A percentile compares a stretch with the other conserved stretches of the same genome.
phyloP scores from a whole-genome alignment of 768 basidiomycete genomes.

The Pisolithus marmoratus region DNA sequence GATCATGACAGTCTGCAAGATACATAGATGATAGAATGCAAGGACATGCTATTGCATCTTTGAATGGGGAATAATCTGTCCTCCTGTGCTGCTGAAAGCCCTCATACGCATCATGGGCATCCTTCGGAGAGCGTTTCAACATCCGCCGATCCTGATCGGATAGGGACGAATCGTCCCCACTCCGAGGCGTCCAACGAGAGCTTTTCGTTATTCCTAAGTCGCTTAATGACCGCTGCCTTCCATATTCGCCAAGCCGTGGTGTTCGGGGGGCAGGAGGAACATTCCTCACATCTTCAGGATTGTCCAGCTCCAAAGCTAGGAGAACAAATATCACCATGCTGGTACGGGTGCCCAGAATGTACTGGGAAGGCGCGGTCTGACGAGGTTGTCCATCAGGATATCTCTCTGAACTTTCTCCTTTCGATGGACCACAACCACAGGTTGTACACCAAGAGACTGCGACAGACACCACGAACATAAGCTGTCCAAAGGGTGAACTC shows the following conservation, averaged over 20 bases:
- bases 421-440: conserved; percentile 28
- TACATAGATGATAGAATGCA: too few species aligned
- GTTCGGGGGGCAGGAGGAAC: not conserved
- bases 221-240: not conserved
- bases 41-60: too few species aligned
- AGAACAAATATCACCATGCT: not conserved
- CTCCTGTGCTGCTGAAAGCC: too few species aligned
- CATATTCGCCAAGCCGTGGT: not conserved
- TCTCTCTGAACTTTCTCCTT: conserved; percentile 15
- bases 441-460: conserved; percentile 30
- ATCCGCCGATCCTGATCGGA: not conserved
- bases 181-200: too few species aligned
- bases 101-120: not conserved
- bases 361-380: not conserved
- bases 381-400: conserved; percentile 4
- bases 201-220: not conserved
- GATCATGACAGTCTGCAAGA: too few species aligned
- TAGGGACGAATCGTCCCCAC: not conserved
- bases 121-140: not conserved
- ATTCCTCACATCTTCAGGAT: not conserved
- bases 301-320: not conserved
- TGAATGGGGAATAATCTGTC: too few species aligned
- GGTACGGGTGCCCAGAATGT: not conserved
- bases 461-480: conserved; percentile 30
- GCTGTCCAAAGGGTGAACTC: conserved; percentile 32